Evolutionary conservation across 1,284 basidiomycete species (phyloP).

Genomic region (Tremellales sp.): DNA sequence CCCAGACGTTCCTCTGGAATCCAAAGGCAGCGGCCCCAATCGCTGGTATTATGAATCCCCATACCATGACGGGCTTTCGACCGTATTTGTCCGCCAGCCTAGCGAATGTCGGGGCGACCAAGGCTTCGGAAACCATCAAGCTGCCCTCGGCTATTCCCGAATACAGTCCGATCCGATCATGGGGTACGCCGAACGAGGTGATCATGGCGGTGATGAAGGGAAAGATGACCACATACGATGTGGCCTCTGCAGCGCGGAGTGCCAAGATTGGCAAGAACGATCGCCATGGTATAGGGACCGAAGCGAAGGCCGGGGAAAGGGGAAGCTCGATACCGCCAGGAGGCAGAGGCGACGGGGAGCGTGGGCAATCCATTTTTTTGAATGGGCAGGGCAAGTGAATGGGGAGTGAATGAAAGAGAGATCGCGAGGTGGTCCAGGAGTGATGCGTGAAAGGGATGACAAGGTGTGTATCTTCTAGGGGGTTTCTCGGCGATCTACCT

Average conservation of each 20-base stretch:
- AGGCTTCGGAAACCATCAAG: conserved; percentile 28
- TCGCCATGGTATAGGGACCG: conserved; percentile 18
- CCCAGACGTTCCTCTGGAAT: conserved; percentile 22
- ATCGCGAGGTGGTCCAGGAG: too few species aligned
- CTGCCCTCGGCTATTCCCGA: conserved; percentile 25
- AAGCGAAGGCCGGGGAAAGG: background rate
- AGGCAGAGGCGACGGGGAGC: conserved; percentile 7
- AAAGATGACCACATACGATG: conserved; percentile 25
- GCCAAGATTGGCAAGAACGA: conserved; percentile 19
- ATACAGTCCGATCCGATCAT: conserved; percentile 26
- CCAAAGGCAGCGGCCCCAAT: conserved; percentile 14
- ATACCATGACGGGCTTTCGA: conserved; percentile 17
- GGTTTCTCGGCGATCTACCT: too few species aligned
- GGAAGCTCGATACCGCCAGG: background rate
- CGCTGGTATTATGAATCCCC: conserved; percentile 12
- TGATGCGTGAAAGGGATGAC: too few species aligned
- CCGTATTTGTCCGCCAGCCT: conserved; percentile 25
- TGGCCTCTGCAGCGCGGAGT: conserved; percentile 21
- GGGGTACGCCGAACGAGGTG: conserved; percentile 18
- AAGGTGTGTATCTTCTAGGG: too few species aligned
- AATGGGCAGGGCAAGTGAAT: background rate
- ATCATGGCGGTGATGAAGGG: conserved; percentile 31
- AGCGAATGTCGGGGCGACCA: conserved; percentile 21
- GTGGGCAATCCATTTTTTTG: background rate
- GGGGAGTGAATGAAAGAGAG: too few species aligned